Evolutionary conservation across 768 basidiomycete genomes (phyloP).

Genomic region (Boletus insuetus): DNA sequence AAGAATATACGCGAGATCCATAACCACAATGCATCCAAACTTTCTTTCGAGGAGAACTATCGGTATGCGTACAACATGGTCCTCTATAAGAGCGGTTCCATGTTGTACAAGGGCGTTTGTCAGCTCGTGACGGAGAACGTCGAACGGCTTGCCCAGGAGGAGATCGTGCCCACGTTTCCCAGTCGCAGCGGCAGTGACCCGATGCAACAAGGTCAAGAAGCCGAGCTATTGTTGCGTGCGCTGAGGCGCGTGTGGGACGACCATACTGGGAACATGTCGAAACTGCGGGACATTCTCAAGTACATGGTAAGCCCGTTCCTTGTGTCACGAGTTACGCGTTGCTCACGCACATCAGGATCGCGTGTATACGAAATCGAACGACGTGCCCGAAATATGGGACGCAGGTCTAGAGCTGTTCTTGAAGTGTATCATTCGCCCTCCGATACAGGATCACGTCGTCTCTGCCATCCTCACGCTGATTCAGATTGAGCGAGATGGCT

Average conservation of each 20-base stretch:
- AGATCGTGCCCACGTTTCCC: conserved; percentile 84
- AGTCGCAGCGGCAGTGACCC: conserved; percentile 63
- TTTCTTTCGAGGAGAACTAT: conserved; percentile 93
- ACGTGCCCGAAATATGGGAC: conserved; percentile 77
- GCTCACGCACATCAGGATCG: conserved; percentile 66
- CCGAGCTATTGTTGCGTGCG: conserved; percentile 81
- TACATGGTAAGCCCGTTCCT: conserved; percentile 75
- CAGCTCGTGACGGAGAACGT: conserved; percentile 81
- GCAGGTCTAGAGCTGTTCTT: conserved; percentile 83
- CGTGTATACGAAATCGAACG: conserved; percentile 72
- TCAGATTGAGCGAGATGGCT: conserved; percentile 88
- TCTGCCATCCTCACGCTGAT: conserved; percentile 84
- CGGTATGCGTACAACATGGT: conserved; percentile 95
- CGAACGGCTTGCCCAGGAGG: conserved; percentile 67
- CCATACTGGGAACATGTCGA: conserved; percentile 84
- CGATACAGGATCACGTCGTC: conserved; percentile 82
- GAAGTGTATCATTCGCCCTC: conserved; percentile 70
- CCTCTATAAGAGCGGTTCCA: conserved; percentile 77
- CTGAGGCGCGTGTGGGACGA: conserved; percentile 90
- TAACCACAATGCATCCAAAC: conserved; percentile 84
- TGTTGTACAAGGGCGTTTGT: conserved; percentile 83
- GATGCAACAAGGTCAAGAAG: conserved; percentile 76
- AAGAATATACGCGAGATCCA: conserved; percentile 92
- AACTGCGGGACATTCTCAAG: conserved; percentile 85
- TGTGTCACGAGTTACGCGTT: not conserved